These are phyloP conservation scores for Corynascus novoguineensis DNA, from an alignment of 495 filamentous ascomycete genomes.

Conservation along the genomic window DNA sequence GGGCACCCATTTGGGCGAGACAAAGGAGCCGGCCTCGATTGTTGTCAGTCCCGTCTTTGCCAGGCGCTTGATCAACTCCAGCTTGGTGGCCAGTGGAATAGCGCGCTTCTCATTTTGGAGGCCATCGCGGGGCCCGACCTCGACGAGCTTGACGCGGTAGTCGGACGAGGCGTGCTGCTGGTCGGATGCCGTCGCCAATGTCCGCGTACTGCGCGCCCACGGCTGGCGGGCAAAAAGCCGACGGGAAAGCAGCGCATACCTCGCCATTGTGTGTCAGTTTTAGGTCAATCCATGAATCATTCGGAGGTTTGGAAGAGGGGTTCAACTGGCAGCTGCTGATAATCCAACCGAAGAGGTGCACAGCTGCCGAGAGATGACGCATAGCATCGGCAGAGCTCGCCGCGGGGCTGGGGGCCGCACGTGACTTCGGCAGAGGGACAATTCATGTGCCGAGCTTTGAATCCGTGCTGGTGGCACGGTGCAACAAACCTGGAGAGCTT, in stretches of 20 bases:
- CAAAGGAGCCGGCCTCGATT: constrained; percentile 94
- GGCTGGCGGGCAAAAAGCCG: constrained; percentile 11
- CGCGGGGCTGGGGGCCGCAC: not conserved
- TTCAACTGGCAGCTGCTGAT: not conserved
- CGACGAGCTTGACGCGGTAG: constrained; percentile 64
- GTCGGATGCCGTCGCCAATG: constrained; percentile 39
- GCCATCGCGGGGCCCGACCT: constrained; percentile 92
- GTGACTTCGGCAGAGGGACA: not conserved
- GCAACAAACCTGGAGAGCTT: no score
- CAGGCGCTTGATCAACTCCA: constrained; percentile 73
- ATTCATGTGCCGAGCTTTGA: no score
- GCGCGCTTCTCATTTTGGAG: constrained; percentile 90
- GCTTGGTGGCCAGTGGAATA: constrained; percentile 75
- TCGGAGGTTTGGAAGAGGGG: not conserved
- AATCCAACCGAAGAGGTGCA: not conserved
- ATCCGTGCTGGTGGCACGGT: no score
- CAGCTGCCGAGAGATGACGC: constrained; percentile 21
- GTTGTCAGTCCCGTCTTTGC: constrained; percentile 78
- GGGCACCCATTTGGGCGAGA: constrained; percentile 95
- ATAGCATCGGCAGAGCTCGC: constrained; percentile 22
- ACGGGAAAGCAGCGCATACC: constrained; percentile 21
- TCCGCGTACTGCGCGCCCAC: constrained; percentile 14
- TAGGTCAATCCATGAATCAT: constrained; percentile 21
- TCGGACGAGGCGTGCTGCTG: constrained; percentile 31
- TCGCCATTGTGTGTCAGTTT: constrained; percentile 22